Conservation (phyloP, 805 yeast genomes). For the Wickerhamomyces mucosus region DNA sequence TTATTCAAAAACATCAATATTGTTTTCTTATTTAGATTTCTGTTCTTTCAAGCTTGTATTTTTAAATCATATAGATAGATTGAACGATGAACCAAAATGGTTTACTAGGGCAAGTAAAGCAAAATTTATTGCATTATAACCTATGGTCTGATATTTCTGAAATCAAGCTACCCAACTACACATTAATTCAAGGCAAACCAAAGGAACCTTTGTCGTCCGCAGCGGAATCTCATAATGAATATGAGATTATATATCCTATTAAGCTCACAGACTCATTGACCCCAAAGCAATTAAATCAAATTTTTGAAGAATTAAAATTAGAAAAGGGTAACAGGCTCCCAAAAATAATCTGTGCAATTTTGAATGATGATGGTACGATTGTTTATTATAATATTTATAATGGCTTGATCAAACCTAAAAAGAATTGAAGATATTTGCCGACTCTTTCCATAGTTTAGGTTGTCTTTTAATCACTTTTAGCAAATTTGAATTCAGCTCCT, state of each 20-base stretch:
- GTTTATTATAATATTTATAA: conserved; percentile 62
- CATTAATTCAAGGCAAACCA: conserved; percentile 13
- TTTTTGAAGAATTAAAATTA: conserved; percentile 26
- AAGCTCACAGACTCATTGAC: conserved; percentile 18
- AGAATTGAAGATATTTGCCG: conserved; percentile 16
- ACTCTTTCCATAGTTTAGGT: conserved; percentile 14
- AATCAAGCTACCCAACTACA: conserved; percentile 4
- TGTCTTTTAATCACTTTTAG: conserved; percentile 4
- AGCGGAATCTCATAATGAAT: conserved; percentile 2
- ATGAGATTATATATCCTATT: conserved; percentile 5
- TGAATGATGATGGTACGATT: conserved; percentile 58
- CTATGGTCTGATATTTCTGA: conserved; percentile 16
- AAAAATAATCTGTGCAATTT: conserved; percentile 43
- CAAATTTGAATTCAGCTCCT: neutral
- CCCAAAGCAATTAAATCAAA: conserved; percentile 27
- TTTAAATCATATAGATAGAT: too few relatives aligned
- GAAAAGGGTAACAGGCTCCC: conserved; percentile 23
- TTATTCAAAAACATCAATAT: too few relatives aligned
- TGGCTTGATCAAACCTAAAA: conserved; percentile 57
- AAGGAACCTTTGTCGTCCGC: conserved; percentile 14
- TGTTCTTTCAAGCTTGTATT: too few relatives aligned
- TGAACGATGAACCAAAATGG: neutral
- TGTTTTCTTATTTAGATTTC: too few relatives aligned
- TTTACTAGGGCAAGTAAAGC: conserved; percentile 9
- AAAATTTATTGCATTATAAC: conserved; percentile 13